Percentiles rank a stretch among this genome's conserved stretches.
These are phyloP conservation scores for Cnidoscolus chayamansa DNA, from an alignment of 441 rosid species.

Conservation along the genomic window DNA sequence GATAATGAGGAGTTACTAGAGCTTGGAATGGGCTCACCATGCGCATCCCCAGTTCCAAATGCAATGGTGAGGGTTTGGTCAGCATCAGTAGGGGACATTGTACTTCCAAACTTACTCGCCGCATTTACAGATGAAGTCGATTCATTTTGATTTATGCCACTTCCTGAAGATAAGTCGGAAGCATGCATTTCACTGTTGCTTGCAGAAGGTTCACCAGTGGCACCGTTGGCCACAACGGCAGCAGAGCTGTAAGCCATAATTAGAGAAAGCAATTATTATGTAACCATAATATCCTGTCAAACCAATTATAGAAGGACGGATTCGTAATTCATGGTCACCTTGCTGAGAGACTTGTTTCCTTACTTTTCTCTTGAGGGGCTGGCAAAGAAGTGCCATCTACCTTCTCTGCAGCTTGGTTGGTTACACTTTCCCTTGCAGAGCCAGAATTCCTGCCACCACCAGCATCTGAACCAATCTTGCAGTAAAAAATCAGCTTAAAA, in stretches of 20 bases:
- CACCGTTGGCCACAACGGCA: conserved; percentile 43
- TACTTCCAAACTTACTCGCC: conserved; percentile 33
- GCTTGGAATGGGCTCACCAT: conserved; percentile 36
- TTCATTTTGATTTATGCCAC: conserved; percentile 37
- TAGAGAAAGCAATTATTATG: conserved; percentile 17
- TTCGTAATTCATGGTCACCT: conserved; percentile 41
- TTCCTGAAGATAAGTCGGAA: conserved; percentile 33
- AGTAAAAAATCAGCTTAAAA: conserved; percentile 22
- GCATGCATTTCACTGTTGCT: conserved; percentile 31
- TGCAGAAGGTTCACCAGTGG: conserved; percentile 43
- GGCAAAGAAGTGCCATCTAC: conserved; percentile 41
- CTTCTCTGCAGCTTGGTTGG: conserved; percentile 52
- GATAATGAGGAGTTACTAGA: conserved; percentile 34
- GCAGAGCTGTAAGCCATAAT: conserved; percentile 43
- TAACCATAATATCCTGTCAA: conserved; percentile 14
- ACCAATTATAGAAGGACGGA: conserved; percentile 9
- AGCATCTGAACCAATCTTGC: conserved; percentile 51
- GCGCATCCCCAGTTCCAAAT: conserved; percentile 39
- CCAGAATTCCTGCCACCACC: conserved; percentile 51
- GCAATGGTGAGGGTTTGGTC: conserved; percentile 33
- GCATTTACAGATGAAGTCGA: conserved; percentile 33
- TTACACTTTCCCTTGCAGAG: conserved; percentile 49
- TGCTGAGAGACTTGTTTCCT: conserved; percentile 38
- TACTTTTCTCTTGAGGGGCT: conserved; percentile 45
- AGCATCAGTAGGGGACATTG: conserved; percentile 32